Evolutionary conservation across 1,139 yeast genomes (phyloP).

Genomic region (Yarrowia galli): DNA sequence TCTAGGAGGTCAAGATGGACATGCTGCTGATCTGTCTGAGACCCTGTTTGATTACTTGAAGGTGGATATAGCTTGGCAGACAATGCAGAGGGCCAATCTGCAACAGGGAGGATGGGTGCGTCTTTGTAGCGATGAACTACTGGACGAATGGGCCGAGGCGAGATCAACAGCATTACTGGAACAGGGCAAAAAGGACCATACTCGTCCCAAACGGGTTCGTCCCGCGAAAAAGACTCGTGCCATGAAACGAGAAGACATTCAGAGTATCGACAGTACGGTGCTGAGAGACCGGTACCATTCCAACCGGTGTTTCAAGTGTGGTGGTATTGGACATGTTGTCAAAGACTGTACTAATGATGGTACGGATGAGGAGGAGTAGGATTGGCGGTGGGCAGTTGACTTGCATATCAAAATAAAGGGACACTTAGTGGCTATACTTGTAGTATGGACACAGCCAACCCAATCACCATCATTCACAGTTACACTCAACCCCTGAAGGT

Average conservation of each 20-base stretch:
- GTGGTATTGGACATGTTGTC: not conserved
- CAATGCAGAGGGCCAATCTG: not conserved
- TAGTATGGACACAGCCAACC: no score
- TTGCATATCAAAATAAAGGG: no score
- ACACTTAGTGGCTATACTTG: no score
- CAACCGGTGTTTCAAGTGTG: constrained; percentile 6
- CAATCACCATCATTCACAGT: no score
- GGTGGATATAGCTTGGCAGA: not conserved
- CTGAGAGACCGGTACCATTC: constrained; percentile 6
- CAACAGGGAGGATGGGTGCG: not conserved
- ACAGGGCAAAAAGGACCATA: not conserved
- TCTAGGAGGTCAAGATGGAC: constrained; percentile 16
- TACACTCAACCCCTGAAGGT: no score
- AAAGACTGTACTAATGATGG: not conserved
- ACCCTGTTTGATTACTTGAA: not conserved
- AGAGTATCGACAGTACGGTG: not conserved
- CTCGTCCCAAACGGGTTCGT: not conserved
- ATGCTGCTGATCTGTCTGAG: not conserved
- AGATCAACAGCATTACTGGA: not conserved
- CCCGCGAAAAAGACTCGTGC: not conserved
- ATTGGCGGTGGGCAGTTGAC: no score
- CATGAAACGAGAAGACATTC: constrained; percentile 1
- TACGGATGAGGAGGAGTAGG: constrained; percentile 2
- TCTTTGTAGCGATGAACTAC: constrained; percentile 1
- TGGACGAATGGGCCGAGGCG: not conserved